Evolutionary conservation across 768 basidiomycete species (phyloP), one percentile per base, ranked within the genome.

Genomic region (Naganishia friedmannii): DNA sequence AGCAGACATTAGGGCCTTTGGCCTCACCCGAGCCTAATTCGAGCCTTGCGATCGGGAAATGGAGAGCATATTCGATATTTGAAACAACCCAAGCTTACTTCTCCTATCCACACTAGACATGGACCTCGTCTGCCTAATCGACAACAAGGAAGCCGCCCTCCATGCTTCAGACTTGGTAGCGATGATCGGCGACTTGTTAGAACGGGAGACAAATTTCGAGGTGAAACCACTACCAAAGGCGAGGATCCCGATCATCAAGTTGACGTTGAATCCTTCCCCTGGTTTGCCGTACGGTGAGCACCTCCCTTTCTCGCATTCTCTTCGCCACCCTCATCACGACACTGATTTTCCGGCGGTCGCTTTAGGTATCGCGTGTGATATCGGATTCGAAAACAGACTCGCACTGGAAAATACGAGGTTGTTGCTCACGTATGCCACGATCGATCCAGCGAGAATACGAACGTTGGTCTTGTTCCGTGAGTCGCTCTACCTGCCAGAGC

Each of bases 181-280:
- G 72, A 90, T 91, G 87, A 86, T 97, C 54, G 93, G 92, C 54
- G 90, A 93, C 82, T 85, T 97, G 69, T 87, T 98, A 28, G 91
- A 95, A 83, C 87, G 91, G 81, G 93, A 96, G 84, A 94, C 93
- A 45, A 93, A 93, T 80, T 94, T 95, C 78, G 88, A 90, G 77
- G 94, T 98, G 83, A 97, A 98, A 81, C 89, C 93, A 13, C 84
- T 99, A 28, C 94, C 95, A 12, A 90, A 93, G 82, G 95, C 95
- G 13, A 90, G 95, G 76, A 97, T 98, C 85, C 95, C 95, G 39
- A 99, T 99, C 78, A 92, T 99, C 78, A 99, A 99, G 84, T 85
- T 99, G 66, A 92, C 91, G 28, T 86, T 98, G 29, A 89, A 92
- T 79, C 91, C 82, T 3, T 78, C 79, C 7, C 75, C 79, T 23